Base-by-base conservation (phyloP, 2,329 filamentous ascomycete species). In the Phialocephala subalpina region DNA sequence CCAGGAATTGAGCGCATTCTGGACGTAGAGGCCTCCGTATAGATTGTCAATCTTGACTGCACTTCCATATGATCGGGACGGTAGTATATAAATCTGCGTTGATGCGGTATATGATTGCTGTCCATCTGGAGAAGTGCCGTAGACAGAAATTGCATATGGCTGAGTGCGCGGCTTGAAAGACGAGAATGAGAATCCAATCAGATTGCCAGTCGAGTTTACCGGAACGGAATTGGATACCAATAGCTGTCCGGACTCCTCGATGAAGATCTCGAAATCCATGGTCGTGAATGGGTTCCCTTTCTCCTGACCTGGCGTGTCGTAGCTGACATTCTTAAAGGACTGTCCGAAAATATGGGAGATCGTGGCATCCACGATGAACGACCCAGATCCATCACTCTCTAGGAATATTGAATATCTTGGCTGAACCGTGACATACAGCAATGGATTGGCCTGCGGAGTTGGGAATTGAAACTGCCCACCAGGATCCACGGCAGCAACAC, bases 391-490 rank as follows among this genome's bases (percentile, higher is more conserved):
- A 63, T 83, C 82, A 40, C 73, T 78, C 20, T 80, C 77, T 11
- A 81, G 76, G 73, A 85, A 86, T 7, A 84, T 79, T 58, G 74
- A 82, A 73, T 83, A 80, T 6, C 81, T 80, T 16, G 83, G 80
- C 55, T 78, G 77, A n/a, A 84, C 66, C n/a, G 75, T 76, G 2
- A 84, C 67, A 68, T 82, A 76, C 16, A 85, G 74, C 47, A 82
- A 69, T 4, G 78, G 77, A n/a, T 70, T 70, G 3, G 72, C 56
- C 22, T 80, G 79, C 25, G 64, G 68, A 8, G 66, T 20, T 80
- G 84, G 83, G 36, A 78, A 75, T 8, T 78, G 68, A 6, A 86
- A 77, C 72, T 78, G 77, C 22, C 84, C 84, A 38, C 82, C 82
- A 0, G 83, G 84, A 67, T 84, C 74, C 68, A 82, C 80, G 0